Base-by-base conservation (phyloP, 495 filamentous ascomycete species). In the Lophium mytilinum region DNA sequence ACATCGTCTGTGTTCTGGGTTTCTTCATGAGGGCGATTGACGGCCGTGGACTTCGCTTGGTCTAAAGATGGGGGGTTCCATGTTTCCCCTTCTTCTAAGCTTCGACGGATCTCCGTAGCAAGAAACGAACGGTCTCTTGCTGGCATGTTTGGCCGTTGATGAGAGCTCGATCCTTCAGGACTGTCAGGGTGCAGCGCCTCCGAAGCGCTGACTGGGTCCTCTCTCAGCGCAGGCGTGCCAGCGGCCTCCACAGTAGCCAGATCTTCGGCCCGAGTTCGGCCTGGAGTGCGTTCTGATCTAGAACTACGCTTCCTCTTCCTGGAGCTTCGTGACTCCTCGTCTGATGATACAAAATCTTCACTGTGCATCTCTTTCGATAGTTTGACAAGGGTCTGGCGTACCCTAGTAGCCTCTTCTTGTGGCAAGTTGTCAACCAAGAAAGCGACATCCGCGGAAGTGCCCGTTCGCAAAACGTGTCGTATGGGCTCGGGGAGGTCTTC, bases 41-140 rank as follows among this genome's bases (percentile, higher is more conserved):
- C 24, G 24, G 3, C 6, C 24, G 24, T 2, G 6, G 24, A 30
- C 24, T 30, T 6, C 6, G 24, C 6, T 2, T 2, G 24, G 6
- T 30, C 24, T 30, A 6, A 6, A 30, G 45, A 48, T 14, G 6
- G 45, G 0, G 33, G 14, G 2, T 7, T 50, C 61, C 61, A 64
- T 15, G 54, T 19, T 11, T 52, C 50, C n/a, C 37, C 57, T 52
- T 72, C 70, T 53, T 71, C 67, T 11, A 73, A 30, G 39, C 52
- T 54, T 9, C 69, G 53, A 15, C 66, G 68, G 18, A 73, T 68
- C 21, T 68, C 70, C 9, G 66, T 69, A 4, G 69, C 68, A 6
- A 68, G 58, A 43, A 51, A 70, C 5, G 68, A 69, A 30, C 56
- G 52, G 12, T 68, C 63, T 47, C 68, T 54, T 3, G 58, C 49